Evolutionary conservation across 352 stramenopile species (phyloP).

Genomic region (Pythium dissimile): DNA sequence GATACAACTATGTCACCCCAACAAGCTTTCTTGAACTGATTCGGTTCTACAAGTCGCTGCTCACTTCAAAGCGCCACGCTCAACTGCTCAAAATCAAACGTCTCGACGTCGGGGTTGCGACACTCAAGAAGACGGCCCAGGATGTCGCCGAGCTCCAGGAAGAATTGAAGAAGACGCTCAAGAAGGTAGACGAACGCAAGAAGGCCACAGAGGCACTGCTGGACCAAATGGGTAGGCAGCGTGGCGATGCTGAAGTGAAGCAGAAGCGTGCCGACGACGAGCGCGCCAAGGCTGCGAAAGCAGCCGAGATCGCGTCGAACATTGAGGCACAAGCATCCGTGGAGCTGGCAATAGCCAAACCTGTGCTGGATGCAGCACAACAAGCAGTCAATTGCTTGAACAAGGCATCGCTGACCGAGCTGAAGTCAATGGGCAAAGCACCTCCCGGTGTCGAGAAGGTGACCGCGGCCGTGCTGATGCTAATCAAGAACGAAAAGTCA

Average conservation of each 20-base stretch:
- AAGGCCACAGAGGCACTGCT: conserved; percentile 81
- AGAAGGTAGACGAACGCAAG: conserved; percentile 90
- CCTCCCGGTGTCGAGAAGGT: conserved; percentile 88
- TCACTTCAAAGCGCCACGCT: conserved; percentile 51
- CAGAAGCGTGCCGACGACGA: conserved; percentile 80
- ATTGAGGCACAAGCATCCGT: conserved; percentile 70
- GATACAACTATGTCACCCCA: conserved; percentile 92
- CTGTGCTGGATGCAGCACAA: conserved; percentile 75
- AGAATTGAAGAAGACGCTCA: conserved; percentile 87
- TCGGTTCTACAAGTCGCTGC: conserved; percentile 86
- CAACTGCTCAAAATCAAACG: conserved; percentile 67
- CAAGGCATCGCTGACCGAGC: conserved; percentile 84
- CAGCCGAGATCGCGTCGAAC: conserved; percentile 54
- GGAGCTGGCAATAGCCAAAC: conserved; percentile 78
- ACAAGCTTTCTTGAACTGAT: conserved; percentile 93
- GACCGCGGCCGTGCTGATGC: conserved; percentile 87
- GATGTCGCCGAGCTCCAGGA: conserved; percentile 79
- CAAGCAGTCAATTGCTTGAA: conserved; percentile 89
- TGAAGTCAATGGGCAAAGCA: conserved; percentile 88
- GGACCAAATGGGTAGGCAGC: conserved; percentile 88
- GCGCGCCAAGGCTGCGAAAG: conserved; percentile 62
- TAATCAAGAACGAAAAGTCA: conserved; percentile 92
- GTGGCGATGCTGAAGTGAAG: conserved; percentile 86
- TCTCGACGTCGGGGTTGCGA: conserved; percentile 81
- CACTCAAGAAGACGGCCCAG: conserved; percentile 75